Evolutionary conservation across 1,139 yeast species (phyloP), one percentile per base, ranked within the genome.

Genomic region (Saccharomyces hybrid): DNA sequence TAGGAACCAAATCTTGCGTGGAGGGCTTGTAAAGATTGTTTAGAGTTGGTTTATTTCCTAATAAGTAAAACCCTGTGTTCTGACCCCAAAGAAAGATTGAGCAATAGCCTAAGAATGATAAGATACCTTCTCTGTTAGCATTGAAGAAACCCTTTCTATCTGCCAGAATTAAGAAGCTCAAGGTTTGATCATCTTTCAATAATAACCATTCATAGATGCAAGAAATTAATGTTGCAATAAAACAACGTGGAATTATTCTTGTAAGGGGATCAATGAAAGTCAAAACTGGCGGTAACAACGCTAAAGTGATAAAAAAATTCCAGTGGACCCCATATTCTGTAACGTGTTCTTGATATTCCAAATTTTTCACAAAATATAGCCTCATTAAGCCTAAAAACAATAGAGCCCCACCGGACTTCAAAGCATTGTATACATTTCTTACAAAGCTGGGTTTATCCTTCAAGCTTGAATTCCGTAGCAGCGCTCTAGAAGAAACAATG

Each of bases 321-420:
- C 99, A 93, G 68, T 95, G 98, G 20, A 85, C 83, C 1, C 99
- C 99, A 68, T 93, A 93, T 66, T 93, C 99, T 0, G 96, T 81
- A 5, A 85, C 91, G 68, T 93, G 99, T 64, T 93, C 99, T 68
- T 93, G 99, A 68, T 93, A 93, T 50, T 88, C 93, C 50, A 91
- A 73, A n/a, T 81, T 75, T 66, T 93, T 93, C 27, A 91, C 96
- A 59, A 88, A 80, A 7, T 82, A 69, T 28, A 90, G 72, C 59
- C 99, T 78, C 4, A 85, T 68, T 3, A 84, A 50, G 0, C 99
- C 99, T 28, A 93, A 72, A 0, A 74, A 70, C 46, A 93, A 71
- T n/a, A 91, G 75, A 0, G 95, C 86, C 1, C 57, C 59, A 27
- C 70, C 62, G 2, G 71, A 64, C 53, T 58, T 64, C 2, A 67